Conservation (phyloP, 768 basidiomycete genomes). For the Auricularia heimuer region DNA sequence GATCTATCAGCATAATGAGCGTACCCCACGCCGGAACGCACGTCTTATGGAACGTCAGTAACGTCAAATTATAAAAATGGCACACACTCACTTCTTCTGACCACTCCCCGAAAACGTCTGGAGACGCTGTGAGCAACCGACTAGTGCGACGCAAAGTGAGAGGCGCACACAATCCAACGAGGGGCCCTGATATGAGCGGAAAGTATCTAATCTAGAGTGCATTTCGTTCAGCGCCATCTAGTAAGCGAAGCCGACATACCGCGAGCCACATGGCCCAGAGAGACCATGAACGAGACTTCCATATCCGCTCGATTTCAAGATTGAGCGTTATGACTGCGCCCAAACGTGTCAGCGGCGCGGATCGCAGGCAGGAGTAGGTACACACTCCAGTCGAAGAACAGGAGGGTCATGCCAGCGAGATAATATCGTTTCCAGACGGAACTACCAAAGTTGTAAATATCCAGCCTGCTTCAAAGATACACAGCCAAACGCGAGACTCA, state of each 20-base stretch:
- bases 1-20: background rate
- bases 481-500: background rate
- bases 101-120: too few species aligned
- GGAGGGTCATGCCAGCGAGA: background rate
- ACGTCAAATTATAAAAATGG: too few species aligned
- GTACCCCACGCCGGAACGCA: too few species aligned
- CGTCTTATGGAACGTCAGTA: too few species aligned
- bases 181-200: too few species aligned
- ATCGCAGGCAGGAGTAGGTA: background rate
- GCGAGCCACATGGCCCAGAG: background rate
- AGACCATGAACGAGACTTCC: background rate
- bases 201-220: background rate
- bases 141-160: too few species aligned
- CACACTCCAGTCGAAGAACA: background rate
- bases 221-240: background rate
- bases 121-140: too few species aligned
- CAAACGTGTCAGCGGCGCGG: background rate
- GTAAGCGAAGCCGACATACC: background rate
- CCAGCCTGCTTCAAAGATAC: too few species aligned
- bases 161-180: too few species aligned
- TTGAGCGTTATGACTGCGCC: background rate
- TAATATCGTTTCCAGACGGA: background rate
- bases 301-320: background rate
- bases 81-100: too few species aligned
- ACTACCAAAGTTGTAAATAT: background rate